Evolutionary conservation across 768 basidiomycete species (phyloP), one percentile per base, ranked within the genome.

Genomic region (Tulasnella sp.): DNA sequence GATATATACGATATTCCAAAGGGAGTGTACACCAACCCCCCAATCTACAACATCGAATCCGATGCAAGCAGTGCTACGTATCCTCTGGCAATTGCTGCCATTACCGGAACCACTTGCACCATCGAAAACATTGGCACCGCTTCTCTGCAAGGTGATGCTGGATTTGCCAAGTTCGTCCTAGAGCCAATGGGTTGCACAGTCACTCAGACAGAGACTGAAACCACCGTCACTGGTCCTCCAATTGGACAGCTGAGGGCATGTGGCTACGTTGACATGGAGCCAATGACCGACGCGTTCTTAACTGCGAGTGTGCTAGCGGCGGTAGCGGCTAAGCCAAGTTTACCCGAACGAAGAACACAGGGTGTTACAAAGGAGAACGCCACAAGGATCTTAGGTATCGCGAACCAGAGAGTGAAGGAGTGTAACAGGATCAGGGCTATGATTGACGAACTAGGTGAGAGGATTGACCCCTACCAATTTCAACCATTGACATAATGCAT

Each of bases 281-380:
- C 83, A n/a, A 98, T 99, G 95, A 99, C 95, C 5, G 95, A 99
- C 64, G 95, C 93, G 19, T 99, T 99, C 71, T 74, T 98, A 68
- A 96, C 92, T 2, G 93, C 95, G 7, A 84, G 79, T 9, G 91
- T 83, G 6, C 69, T 99, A 16, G 92, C 89, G 46, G 93, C 95
- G 49, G 85, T 95, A 19, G 80, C 81, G 1, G 65, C 64, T 10
- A 51, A 55, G 2, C 62, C 70, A 7, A 65, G 71, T 0, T 70
- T 78, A 45, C 64, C 65, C 34, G 78, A 76, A 8, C 77, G 78
- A 57, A 58, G 63, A 19, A 63, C 73, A 4, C 45, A 56, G 33
- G 68, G 62, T 52, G 65, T 57, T 13, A 61, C 52, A 33, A 59
- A 53, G 53, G 44, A 53, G 10, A 73, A 68, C 25, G 72, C 72